A percentile compares a stretch with the other conserved stretches of the same genome.
These are phyloP conservation scores for Angomonas desouzai DNA, from an alignment of 208 protist species.

Conservation along the genomic window DNA sequence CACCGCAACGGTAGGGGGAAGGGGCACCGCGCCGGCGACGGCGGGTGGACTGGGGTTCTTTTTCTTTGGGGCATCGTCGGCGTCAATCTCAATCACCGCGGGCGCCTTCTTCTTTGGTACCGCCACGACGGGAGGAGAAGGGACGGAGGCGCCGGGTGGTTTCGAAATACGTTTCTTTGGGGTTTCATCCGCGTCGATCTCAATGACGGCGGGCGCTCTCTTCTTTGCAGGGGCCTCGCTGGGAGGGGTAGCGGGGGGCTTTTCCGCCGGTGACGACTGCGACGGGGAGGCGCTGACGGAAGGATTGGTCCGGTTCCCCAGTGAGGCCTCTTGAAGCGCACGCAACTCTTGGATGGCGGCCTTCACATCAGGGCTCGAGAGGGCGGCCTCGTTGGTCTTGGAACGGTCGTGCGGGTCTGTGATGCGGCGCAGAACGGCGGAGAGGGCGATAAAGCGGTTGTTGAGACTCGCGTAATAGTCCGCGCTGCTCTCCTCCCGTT, in stretches of 20 bases:
- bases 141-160: conserved; percentile 15
- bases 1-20: neutral
- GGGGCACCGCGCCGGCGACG: too few relatives aligned
- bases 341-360: neutral
- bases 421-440: conserved; percentile 40
- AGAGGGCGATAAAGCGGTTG: conserved; percentile 32
- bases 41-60: neutral
- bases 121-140: conserved; percentile 18
- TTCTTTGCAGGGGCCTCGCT: neutral
- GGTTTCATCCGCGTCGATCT: conserved; percentile 11
- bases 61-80: neutral
- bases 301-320: neutral
- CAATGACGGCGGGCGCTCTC: neutral
- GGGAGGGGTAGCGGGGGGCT: neutral
- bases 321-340: neutral
- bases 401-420: conserved; percentile 18
- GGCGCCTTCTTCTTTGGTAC: conserved; percentile 10
- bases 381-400: neutral
- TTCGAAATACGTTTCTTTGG: conserved; percentile 12
- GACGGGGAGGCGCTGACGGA: neutral
- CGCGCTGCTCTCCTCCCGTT: conserved; percentile 13
- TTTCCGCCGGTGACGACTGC: neutral
- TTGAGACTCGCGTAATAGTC: conserved; percentile 41
- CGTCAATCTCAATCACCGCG: neutral
- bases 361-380: conserved; percentile 1